Conservation (phyloP, 1,284 basidiomycete genomes). For the Ceratobasidium sp. region DNA sequence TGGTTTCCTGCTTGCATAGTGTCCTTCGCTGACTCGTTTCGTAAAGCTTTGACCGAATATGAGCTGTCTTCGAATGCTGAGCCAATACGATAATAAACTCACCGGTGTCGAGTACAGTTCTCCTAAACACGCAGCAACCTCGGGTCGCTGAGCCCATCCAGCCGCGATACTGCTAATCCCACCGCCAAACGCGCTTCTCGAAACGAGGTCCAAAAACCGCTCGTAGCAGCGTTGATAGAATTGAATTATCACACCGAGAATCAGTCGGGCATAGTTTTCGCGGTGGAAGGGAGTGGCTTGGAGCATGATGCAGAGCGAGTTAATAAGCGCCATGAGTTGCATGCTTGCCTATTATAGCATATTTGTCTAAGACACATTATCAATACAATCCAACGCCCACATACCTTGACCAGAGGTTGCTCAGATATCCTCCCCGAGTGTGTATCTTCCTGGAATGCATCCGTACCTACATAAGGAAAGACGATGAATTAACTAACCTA, state of each 20-base stretch:
- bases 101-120: conserved; percentile 49
- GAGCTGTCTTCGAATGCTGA: neutral
- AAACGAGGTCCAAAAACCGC: conserved; percentile 78
- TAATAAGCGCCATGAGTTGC: conserved; percentile 87
- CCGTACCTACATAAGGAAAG: conserved; percentile 60
- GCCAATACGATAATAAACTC: conserved; percentile 45
- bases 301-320: conserved; percentile 92
- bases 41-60: conserved; percentile 40
- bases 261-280: conserved; percentile 92
- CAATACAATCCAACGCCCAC: too few relatives aligned
- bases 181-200: conserved; percentile 52
- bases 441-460: conserved; percentile 80
- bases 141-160: conserved; percentile 84
- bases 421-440: conserved; percentile 56
- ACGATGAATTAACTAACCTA: neutral
- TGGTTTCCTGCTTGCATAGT: conserved; percentile 75
- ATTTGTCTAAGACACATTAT: neutral
- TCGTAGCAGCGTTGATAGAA: conserved; percentile 95
- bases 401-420: conserved; percentile 80
- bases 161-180: conserved; percentile 62
- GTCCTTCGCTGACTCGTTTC: conserved; percentile 33
- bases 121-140: conserved; percentile 71
- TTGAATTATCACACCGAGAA: conserved; percentile 94
- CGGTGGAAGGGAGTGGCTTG: conserved; percentile 94
- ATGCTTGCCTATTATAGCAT: conserved; percentile 66